Evolutionary conservation across 2,329 filamentous ascomycete genomes (phyloP).

Genomic region (Epichloe festucae): DNA sequence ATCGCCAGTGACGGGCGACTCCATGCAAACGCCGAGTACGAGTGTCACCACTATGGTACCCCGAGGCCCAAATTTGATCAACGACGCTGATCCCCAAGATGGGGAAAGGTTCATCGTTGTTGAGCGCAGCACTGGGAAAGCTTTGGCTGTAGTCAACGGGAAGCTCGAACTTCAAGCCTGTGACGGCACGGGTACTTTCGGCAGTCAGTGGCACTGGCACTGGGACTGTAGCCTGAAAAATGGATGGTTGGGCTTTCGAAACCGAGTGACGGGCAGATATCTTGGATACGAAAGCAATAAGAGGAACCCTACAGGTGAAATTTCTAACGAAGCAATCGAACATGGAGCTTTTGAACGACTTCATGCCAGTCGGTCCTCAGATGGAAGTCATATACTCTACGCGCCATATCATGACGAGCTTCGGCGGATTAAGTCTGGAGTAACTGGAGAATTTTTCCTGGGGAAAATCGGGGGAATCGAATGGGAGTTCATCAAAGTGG

Average conservation of each 20-base stretch:
- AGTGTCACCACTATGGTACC: too few species aligned
- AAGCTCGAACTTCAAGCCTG: not conserved
- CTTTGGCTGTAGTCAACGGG: not conserved
- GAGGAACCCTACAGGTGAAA: too few species aligned
- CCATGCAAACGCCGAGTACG: not conserved
- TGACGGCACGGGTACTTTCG: not conserved
- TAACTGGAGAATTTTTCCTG: accelerated
- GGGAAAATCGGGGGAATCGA: accelerated
- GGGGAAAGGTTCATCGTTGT: not conserved
- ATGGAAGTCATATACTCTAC: not conserved
- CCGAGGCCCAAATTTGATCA: too few species aligned
- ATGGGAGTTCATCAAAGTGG: too few species aligned
- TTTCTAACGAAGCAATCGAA: too few species aligned
- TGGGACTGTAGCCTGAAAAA: not conserved
- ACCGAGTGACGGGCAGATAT: not conserved
- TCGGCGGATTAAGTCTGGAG: accelerated
- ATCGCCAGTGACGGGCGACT: too few species aligned
- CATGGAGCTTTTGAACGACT: accelerated
- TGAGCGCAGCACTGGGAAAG: not conserved
- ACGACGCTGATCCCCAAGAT: not conserved
- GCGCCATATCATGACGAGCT: not conserved
- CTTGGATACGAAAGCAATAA: not conserved
- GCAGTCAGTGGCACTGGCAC: not conserved
- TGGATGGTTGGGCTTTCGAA: not conserved
- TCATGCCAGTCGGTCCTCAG: not conserved